Evolutionary conservation across 2,329 filamentous ascomycete species (phyloP), one percentile per base, ranked within the genome.

Genomic region (Zasmidium angulare): DNA sequence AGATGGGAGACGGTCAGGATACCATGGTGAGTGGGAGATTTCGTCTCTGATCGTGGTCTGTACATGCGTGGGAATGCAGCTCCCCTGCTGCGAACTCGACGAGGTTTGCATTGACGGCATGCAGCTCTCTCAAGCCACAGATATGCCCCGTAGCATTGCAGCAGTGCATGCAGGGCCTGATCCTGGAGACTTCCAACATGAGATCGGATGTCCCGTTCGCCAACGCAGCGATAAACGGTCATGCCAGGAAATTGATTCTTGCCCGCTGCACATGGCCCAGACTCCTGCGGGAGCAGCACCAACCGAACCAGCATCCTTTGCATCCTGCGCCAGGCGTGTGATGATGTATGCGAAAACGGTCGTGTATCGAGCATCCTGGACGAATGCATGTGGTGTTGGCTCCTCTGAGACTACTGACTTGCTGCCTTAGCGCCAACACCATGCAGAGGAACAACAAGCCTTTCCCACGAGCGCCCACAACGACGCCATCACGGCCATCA

Each of bases 391-490:
- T n/a, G n/a, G 36, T 17, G 36, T 14, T 43, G 36, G 36, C n/a
- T 43, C 12, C 36, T 43, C 14, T 43, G n/a, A 43, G 36, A 43
- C 36, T 3, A 17, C 7, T 14, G 7, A 7, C 29, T 36, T 43
- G 36, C 36, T 7, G 14, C 36, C 6, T 43, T 43, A 43, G 48
- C 48, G 48, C 46, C 46, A 22, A 24, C 46, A 49, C 11, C 9
- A 50, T 23, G 48, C 48, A 29, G 26, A 50, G 48, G 48, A 50
- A 29, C 22, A 50, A 50, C 48, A 50, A 50, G 48, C 48, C 23
- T 50, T 50, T 43, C 36, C 36, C 36, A 26, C 48, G 22, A 50
- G 48, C 48, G 48, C 12, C 12, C 14, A 17, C 36, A 17, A 43
- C 11, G 14, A 43, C 36, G 36, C 36, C 36, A 43, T 10, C 12